phyloP scores from a whole-genome alignment of 139 green algal species.

The Chlamydomonas incerta region DNA sequence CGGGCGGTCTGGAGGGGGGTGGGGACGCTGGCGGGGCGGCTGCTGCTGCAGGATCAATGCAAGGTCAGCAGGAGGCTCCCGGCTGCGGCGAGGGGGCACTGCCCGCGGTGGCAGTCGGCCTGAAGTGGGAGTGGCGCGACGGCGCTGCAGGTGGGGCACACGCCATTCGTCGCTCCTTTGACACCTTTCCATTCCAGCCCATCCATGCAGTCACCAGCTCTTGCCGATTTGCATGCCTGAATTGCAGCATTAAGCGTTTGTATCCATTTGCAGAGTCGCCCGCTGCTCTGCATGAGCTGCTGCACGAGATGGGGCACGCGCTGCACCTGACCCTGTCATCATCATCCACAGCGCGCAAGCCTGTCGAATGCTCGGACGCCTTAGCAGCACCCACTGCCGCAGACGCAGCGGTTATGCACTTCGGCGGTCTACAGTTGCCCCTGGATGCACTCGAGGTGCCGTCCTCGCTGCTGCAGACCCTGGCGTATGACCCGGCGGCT shows the following conservation, averaged over 20 bases:
- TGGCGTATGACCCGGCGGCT: conserved; percentile 8
- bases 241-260: too few species aligned
- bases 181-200: too few species aligned
- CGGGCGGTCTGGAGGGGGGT: too few species aligned
- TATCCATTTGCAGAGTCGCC: background rate
- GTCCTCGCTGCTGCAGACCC: conserved; percentile 8
- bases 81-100: background rate
- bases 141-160: conserved; percentile 1
- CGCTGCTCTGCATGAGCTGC: conserved; percentile 34
- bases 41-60: background rate
- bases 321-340: conserved; percentile 39
- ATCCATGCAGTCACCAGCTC: too few species aligned
- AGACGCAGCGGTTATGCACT: conserved; percentile 10
- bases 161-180: background rate
- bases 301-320: conserved; percentile 50
- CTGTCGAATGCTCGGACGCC: background rate
- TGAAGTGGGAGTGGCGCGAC: conserved; percentile 24
- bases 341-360: too few species aligned
- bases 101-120: conserved; percentile 21
- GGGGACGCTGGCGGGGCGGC: too few species aligned
- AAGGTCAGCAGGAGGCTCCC: too few species aligned
- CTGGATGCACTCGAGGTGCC: conserved; percentile 42
- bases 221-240: too few species aligned
- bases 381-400: background rate
- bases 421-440: conserved; percentile 29